Evolutionary conservation across 257 asterid genomes (phyloP), one percentile per base, ranked within the genome.

Genomic region (Mitragyna speciosa): DNA sequence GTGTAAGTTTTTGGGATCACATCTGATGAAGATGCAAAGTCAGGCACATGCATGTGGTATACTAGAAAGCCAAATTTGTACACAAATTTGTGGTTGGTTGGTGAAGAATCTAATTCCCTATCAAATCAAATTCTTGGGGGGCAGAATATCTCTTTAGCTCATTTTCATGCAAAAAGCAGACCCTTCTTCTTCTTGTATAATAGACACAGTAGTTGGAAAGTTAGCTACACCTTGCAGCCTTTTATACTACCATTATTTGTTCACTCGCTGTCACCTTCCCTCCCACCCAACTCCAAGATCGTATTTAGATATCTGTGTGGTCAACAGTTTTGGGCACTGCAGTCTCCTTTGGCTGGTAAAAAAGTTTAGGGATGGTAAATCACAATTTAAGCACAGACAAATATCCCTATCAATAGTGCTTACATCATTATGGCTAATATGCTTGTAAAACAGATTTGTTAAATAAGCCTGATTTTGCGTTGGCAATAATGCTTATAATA

Each of bases 71-170:
- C 2, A 48, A 77, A 56, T 20, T 51, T 66, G 56, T 56, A 58
- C 17, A 26, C 6, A 63, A 59, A 22, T 7, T 59, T 59, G 31
- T 41, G 70, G n/a, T 47, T 16, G 26, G 49, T n/a, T 79, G 45
- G 82, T 83, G 86, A 71, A 79, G 85, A 81, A 84, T 84, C 87
- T 61, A 75, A 81, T 84, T 78, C 87, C 85, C 76, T 73, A 71
- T 80, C 81, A 70, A 70, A 64, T 67, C 83, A 63, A 80, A 48
- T 56, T 65, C 72, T 41, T 47, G 63, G 61, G 77, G 10, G 4
- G 19, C 12, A 51, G 76, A 77, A 81, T 81, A 69, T 81, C 69
- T 78, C 80, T 84, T 84, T 84, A 76, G 76, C 78, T 67, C 52
- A 78, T 81, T 74, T 84, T 81, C 85, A 81, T 84, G 87, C 81